Percentiles rank a stretch among this genome's conserved stretches.
Conservation (phyloP, 305 asterid species). For the Solanum chacoense region DNA sequence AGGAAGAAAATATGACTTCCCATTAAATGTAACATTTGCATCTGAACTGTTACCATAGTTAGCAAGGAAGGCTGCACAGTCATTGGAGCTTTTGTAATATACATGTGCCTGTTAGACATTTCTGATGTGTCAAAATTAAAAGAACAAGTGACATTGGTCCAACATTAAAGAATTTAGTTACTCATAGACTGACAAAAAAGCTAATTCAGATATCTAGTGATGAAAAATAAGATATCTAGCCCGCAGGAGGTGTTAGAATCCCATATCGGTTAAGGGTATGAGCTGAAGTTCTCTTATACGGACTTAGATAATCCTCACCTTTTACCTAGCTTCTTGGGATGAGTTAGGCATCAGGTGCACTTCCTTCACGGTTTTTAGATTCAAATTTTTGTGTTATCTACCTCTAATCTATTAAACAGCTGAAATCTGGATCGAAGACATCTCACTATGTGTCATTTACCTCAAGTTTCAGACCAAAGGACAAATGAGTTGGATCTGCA, state of each 20-base stretch:
- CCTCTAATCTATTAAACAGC: not conserved
- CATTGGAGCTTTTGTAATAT: slow-evolving; percentile 45
- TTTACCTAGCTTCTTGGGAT: not conserved
- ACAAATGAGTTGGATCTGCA: slow-evolving; percentile 40
- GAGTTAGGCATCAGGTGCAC: not conserved
- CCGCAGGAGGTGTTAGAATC: not conserved
- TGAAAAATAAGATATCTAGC: not conserved
- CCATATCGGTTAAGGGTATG: not conserved
- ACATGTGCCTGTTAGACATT: slow-evolving; percentile 57
- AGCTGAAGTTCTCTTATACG: not conserved
- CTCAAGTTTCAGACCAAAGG: slow-evolving; percentile 71
- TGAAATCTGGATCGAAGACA: not conserved
- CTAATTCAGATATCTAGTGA: not conserved
- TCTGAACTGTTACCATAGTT: slow-evolving; percentile 49
- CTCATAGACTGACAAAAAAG: not conserved
- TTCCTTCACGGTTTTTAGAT: not conserved
- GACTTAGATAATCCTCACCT: not conserved
- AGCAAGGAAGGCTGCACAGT: slow-evolving; percentile 81
- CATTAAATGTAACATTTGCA: slow-evolving; percentile 52
- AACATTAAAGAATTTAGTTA: not conserved
- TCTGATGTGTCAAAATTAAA: not conserved
- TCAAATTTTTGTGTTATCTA: not conserved
- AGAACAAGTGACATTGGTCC: not conserved
- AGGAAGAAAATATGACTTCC: slow-evolving; percentile 60
- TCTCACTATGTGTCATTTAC: slow-evolving; percentile 12